These are phyloP conservation scores for Penicillium lividum DNA, from an alignment of 495 filamentous ascomycete species.

Conservation along the genomic window DNA sequence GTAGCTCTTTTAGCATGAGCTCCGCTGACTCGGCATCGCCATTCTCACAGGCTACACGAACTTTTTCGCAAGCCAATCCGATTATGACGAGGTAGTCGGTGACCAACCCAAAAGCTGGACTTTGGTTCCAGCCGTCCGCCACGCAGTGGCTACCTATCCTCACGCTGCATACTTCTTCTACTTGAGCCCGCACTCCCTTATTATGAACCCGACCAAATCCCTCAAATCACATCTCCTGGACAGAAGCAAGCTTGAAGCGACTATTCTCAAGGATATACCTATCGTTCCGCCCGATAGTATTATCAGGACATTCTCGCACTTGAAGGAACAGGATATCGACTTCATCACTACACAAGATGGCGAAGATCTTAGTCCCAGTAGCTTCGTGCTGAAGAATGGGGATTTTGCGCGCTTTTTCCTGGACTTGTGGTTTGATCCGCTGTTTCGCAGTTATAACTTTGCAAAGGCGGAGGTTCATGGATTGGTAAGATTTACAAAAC, in stretches of 20 bases:
- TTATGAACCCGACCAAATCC: constrained; percentile 80
- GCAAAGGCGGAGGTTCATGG: constrained; percentile 93
- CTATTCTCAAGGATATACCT: constrained; percentile 82
- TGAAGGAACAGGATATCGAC: constrained; percentile 74
- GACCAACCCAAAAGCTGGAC: constrained; percentile 72
- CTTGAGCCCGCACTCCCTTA: constrained; percentile 77
- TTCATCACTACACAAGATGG: constrained; percentile 83
- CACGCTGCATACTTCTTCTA: constrained; percentile 79
- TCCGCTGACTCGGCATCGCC: neutral
- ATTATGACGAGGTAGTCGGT: constrained; percentile 67
- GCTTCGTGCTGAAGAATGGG: constrained; percentile 78
- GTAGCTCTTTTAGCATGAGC: neutral
- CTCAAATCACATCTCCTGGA: constrained; percentile 72
- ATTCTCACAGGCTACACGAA: constrained; percentile 77
- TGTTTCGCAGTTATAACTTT: constrained; percentile 92
- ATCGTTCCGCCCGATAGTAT: constrained; percentile 95
- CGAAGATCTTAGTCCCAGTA: constrained; percentile 72
- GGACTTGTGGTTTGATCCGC: constrained; percentile 94
- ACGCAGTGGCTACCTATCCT: constrained; percentile 80
- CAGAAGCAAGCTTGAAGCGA: constrained; percentile 62
- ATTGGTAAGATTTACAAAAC: constrained; percentile 59
- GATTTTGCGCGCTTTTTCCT: constrained; percentile 92
- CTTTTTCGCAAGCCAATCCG: constrained; percentile 72
- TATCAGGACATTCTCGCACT: constrained; percentile 88
- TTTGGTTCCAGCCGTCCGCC: constrained; percentile 79